Evolutionary conservation across 2,329 filamentous ascomycete species (phyloP), one percentile per base, ranked within the genome.

Genomic region (Scytalidium lignicola): DNA sequence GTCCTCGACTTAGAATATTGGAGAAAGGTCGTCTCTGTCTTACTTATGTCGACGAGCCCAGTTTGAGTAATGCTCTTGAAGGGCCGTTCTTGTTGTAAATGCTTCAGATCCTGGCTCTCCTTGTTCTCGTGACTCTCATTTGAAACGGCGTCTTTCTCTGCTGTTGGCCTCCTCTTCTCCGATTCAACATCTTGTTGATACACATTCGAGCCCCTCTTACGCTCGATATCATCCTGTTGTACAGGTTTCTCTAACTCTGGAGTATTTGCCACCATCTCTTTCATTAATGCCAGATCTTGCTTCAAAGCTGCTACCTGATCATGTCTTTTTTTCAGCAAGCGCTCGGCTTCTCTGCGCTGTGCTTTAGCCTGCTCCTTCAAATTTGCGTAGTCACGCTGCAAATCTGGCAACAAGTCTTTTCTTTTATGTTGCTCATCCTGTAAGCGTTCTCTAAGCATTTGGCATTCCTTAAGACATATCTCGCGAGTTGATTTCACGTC

Each of bases 281-380:
- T 76, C 2, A 81, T 63, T 1, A 64, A 64, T 50, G 69, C 70
- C 37, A 81, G 62, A 54, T 79, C 74, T 55, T 74, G 76, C 62
- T 77, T 78, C 7, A 84, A 70, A 41, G 76, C 71, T 8, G 72
- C 66, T 51, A 83, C 80, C 62, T 79, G 79, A 37, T 72, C 69
- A 51, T 82, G 78, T 48, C 80, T 79, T 54, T 74, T 74, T 47
- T 76, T 71, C 41, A 83, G 56, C 2, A 82, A 76, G 15, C 74
- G 70, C 56, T 76, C 73, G 3, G 76, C 77, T 51, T 84, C 79
- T 8, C 69, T 66, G n/a, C 79, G 74, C 32, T 74, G 74, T 5
- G 70, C 63, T 52, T 81, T 76, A 17, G 76, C 74, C 42, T 79
- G 72, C 26, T 74, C 70, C 53, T 78, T 77, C 29, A 82, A 71